Evolutionary conservation across 2,329 filamentous ascomycete genomes (phyloP), one percentile per base, ranked within the genome.

Genomic region (Trichoderma guizhouense): DNA sequence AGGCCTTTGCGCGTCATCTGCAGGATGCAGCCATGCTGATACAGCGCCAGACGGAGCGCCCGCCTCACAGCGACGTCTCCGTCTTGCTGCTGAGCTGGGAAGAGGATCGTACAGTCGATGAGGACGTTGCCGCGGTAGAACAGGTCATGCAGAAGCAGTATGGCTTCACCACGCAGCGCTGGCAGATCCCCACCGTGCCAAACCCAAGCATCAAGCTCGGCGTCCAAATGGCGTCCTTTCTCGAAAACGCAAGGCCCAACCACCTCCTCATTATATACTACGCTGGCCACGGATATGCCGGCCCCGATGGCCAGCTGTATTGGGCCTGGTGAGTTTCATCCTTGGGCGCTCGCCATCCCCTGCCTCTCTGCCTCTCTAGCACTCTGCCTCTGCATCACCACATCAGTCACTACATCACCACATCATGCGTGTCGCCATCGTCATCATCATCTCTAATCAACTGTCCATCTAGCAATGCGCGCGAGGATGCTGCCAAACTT

Each of bases 21-120:
- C 89, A 91, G 78, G 89, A 91, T 85, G 89, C 89, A 64, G 89
- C 89, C 74, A 90, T 90, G 86, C 83, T 90, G 76, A 90, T 91
- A 75, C 88, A 90, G 78, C 85, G 87, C 74, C 89, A 90, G 80
- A 88, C 87, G 60, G 87, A 90, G 77, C 85, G 84, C 72, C 84
- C 85, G 3, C 85, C 85, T 6, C 90, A 91, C 74, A 84, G 82
- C 21, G 86, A 85, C 71, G 88, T 89, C 15, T 90, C 88, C 5
- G 89, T 90, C 12, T 80, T 91, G 39, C 79, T 91, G 63, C 75
- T 91, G 72, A 84, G 87, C 70, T 91, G 89, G 89, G 88, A 91
- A 74, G 88, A 90, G 69, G 88, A 91, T 75, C 80, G 80, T 55
- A 83, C 82, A 43, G 83, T 86, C 61, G 85, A 89, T 71, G 81